A percentile compares a stretch with the other conserved stretches of the same genome.
Conservation (phyloP, 805 yeast genomes). For the Candida dajiaensis region DNA sequence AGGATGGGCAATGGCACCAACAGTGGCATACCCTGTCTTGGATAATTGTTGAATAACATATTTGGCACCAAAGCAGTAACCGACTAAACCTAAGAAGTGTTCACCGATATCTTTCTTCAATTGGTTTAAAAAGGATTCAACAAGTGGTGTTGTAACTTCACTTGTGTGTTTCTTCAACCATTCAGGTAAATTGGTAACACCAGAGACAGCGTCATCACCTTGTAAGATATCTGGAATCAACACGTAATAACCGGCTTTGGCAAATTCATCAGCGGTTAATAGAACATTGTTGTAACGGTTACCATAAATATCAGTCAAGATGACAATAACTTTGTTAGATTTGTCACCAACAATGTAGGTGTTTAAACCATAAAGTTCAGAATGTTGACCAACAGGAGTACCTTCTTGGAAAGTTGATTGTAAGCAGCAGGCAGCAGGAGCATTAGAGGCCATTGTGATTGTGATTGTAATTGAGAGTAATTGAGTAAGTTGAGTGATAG, state of each 20-base stretch:
- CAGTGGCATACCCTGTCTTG: constrained; percentile 36
- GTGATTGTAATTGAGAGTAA: too few species aligned
- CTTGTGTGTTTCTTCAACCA: constrained; percentile 55
- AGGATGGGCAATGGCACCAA: constrained; percentile 81
- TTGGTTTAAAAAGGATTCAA: constrained; percentile 39
- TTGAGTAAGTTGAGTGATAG: too few species aligned
- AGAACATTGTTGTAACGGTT: constrained; percentile 47
- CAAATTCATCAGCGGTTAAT: constrained; percentile 62
- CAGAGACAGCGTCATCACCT: constrained; percentile 36
- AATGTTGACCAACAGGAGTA: constrained; percentile 37
- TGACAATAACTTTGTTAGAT: constrained; percentile 47
- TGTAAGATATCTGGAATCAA: constrained; percentile 71
- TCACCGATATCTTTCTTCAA: constrained; percentile 42
- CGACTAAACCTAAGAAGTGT: constrained; percentile 50
- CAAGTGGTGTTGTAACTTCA: constrained; percentile 42
- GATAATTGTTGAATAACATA: constrained; percentile 49
- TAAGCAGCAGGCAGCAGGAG: constrained; percentile 46
- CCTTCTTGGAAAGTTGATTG: constrained; percentile 42
- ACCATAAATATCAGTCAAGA: constrained; percentile 71
- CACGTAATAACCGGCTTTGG: constrained; percentile 57
- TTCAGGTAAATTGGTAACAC: constrained; percentile 20
- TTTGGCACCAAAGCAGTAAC: constrained; percentile 86
- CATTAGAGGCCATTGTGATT: constrained; percentile 44
- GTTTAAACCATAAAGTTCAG: constrained; percentile 36
- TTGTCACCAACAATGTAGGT: constrained; percentile 43